Evolutionary conservation across 495 filamentous ascomycete genomes (phyloP), one percentile per base, ranked within the genome.

Genomic region (Penicillium cataractarum): DNA sequence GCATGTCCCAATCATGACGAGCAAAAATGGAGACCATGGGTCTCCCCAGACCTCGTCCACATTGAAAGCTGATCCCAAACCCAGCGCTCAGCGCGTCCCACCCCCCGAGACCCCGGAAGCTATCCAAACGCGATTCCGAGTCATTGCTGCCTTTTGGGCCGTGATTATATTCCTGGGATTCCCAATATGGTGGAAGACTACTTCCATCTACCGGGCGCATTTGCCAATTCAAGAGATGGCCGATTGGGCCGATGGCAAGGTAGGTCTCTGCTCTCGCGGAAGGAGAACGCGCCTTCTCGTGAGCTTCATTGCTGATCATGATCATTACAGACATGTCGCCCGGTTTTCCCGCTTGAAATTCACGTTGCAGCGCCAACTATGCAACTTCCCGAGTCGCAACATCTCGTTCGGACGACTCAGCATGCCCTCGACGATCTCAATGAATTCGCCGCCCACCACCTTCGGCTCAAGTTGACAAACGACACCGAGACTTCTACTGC

Each of bases 151-250:
- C 6, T 98, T 98, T 69, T 98, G 95, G 96, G 80, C 85, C 21
- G 87, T 97, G 17, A 92, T 96, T 13, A 71, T 96, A 26, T 85
- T 90, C 33, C 80, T 98, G 19, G 96, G 95, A 19, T 76, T 98
- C 62, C 95, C 95, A 65, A 89, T 97, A 87, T 99, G 95, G 95
- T 92, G 92, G 87, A 87, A 88, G 73, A 98, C 95, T n/a, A 98
- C 96, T 1, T 89, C 91, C 0, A 95, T 98, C 67, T 92, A 97
- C 78, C 86, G 95, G 46, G 92, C 95, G 2, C 83, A 86, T 39
- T 78, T 99, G 66, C 95, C 95, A 39, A 74, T 97, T 68, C 82
- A 87, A 67, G 85, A 89, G 61, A 99, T 99, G 95, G 85, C 89
- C 53, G 86, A 90, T 58, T 98, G 95, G 95, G 90, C 93, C 15